Percentiles rank a stretch among this genome's conserved stretches.
phyloP scores from a whole-genome alignment of 306 rosid species.

The Ormosia emarginata region DNA sequence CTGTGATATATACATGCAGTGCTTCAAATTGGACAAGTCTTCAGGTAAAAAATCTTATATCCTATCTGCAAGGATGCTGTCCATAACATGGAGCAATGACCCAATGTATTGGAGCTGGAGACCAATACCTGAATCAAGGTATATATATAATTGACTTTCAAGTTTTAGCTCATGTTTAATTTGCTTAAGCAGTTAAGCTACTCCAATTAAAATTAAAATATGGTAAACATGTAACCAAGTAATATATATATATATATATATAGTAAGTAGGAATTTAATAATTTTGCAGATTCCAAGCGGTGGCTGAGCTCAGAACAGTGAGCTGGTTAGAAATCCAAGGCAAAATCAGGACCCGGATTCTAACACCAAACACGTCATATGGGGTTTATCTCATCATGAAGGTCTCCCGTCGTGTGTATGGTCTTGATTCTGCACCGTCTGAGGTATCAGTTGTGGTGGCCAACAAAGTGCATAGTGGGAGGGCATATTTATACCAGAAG shows the following conservation, averaged over 20 bases:
- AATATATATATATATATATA: no score
- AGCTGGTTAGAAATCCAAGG: constrained; percentile 61
- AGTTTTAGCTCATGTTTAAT: no score
- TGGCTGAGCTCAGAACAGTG: constrained; percentile 49
- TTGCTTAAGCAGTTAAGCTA: no score
- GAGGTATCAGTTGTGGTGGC: constrained; percentile 39
- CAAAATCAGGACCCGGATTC: constrained; percentile 24
- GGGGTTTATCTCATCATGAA: constrained; percentile 57
- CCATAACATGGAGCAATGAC: constrained; percentile 41
- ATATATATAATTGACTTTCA: not conserved
- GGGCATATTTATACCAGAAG: constrained; percentile 16
- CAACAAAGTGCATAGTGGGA: constrained; percentile 15
- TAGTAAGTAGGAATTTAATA: not conserved
- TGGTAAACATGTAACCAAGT: no score
- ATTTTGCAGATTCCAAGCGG: constrained; percentile 43
- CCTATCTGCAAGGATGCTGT: constrained; percentile 54
- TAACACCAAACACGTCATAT: constrained; percentile 47
- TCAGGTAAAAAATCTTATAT: constrained; percentile 42
- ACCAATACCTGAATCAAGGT: constrained; percentile 47
- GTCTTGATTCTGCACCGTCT: constrained; percentile 36
- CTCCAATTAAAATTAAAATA: no score
- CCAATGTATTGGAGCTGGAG: constrained; percentile 64
- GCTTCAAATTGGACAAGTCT: constrained; percentile 45
- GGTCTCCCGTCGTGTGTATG: constrained; percentile 38
- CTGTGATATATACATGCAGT: constrained; percentile 18